A percentile compares a stretch with the other conserved stretches of the same genome.
Evolutionary conservation across 2,329 filamentous ascomycete genomes (phyloP).

Genomic region (Venturia nashicola): DNA sequence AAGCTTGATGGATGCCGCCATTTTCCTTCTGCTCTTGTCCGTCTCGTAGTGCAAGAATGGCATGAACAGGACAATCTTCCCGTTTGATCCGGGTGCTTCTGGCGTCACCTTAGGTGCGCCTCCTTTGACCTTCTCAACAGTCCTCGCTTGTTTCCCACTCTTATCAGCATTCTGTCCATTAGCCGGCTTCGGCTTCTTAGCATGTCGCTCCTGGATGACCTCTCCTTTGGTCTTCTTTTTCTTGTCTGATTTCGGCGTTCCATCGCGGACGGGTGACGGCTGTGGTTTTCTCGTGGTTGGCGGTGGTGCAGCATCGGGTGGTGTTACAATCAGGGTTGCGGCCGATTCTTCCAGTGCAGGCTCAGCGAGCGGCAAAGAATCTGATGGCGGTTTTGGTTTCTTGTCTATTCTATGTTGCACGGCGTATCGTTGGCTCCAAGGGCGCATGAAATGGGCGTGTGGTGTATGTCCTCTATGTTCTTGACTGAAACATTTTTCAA

Average conservation of each 20-base stretch:
- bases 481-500: slow-evolving; percentile 49
- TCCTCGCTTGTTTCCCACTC: neutral
- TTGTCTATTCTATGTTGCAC: neutral
- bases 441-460: slow-evolving; percentile 52
- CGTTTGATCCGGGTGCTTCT: slow-evolving; percentile 16
- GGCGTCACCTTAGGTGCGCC: neutral
- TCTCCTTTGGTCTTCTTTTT: slow-evolving; percentile 15
- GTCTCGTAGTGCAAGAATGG: slow-evolving; percentile 56
- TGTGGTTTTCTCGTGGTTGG: slow-evolving; percentile 18
- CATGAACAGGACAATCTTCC: slow-evolving; percentile 40
- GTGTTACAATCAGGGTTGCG: slow-evolving; percentile 5
- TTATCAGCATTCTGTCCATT: slow-evolving; percentile 17
- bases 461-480: slow-evolving; percentile 46
- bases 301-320: neutral
- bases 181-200: slow-evolving; percentile 22
- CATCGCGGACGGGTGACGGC: slow-evolving; percentile 22
- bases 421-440: slow-evolving; percentile 33
- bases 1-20: slow-evolving; percentile 41
- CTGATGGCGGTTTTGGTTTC: neutral
- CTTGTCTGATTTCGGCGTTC: slow-evolving; percentile 16
- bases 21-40: slow-evolving; percentile 38
- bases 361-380: neutral
- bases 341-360: neutral
- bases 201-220: slow-evolving; percentile 14
- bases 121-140: neutral